Conservation (phyloP, 2,329 filamentous ascomycete genomes). For the Aspergillus ochraceus region DNA sequence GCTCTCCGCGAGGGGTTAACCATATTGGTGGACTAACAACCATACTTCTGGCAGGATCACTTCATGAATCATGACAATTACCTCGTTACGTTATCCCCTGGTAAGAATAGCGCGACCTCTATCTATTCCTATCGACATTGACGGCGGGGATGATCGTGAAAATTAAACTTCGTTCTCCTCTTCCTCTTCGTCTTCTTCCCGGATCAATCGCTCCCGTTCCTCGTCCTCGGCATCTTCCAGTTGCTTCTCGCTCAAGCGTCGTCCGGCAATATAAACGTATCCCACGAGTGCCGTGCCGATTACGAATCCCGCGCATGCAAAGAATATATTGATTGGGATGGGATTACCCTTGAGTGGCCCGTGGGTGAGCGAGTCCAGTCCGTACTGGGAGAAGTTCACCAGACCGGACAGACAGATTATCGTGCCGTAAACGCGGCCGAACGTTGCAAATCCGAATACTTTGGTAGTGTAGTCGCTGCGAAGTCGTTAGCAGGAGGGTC, state of each 20-base stretch:
- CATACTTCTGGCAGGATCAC: too few species aligned
- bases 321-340: slow-evolving; percentile 70
- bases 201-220: slow-evolving; percentile 27
- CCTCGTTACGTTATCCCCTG: too few species aligned
- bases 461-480: slow-evolving; percentile 78
- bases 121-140: neutral
- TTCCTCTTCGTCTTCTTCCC: slow-evolving; percentile 22
- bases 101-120: neutral
- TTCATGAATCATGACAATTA: too few species aligned
- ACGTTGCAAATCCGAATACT: slow-evolving; percentile 88
- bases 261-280: slow-evolving; percentile 55
- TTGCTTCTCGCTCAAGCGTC: slow-evolving; percentile 13
- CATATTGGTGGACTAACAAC: too few species aligned
- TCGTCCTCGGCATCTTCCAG: slow-evolving; percentile 18
- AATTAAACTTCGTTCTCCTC: slow-evolving; percentile 6
- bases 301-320: slow-evolving; percentile 63
- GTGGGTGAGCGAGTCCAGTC: slow-evolving; percentile 75
- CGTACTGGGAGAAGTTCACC: slow-evolving; percentile 79
- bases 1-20: too few species aligned
- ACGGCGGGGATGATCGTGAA: neutral
- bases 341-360: slow-evolving; percentile 70
- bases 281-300: slow-evolving; percentile 66
- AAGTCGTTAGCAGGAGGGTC: neutral
- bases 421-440: slow-evolving; percentile 86
- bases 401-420: slow-evolving; percentile 84